These are phyloP conservation scores for Cercis canadensis DNA, from an alignment of 306 rosid species.

Conservation along the genomic window DNA sequence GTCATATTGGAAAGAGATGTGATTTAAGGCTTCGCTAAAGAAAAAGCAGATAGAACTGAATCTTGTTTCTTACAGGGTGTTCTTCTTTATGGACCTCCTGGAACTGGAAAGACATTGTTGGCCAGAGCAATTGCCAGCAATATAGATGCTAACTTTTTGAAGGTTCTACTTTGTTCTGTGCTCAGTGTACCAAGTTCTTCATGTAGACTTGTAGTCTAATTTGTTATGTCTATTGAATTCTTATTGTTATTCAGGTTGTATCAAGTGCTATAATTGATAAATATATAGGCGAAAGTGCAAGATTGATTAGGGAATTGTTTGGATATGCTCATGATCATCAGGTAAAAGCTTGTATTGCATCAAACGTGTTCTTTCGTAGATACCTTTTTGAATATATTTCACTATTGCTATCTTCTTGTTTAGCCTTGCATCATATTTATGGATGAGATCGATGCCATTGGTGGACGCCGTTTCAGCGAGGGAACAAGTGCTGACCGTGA, in stretches of 20 bases:
- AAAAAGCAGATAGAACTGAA: background rate
- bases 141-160: constrained; percentile 64
- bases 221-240: background rate
- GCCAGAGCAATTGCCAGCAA: constrained; percentile 72
- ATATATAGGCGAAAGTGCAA: constrained; percentile 67
- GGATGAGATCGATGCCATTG: constrained; percentile 74
- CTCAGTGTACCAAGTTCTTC: background rate
- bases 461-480: constrained; percentile 69
- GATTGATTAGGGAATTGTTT: constrained; percentile 68
- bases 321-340: constrained; percentile 72
- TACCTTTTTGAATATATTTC: constrained; percentile 11
- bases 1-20: background rate
- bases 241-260: constrained; percentile 44
- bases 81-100: constrained; percentile 71
- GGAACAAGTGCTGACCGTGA: constrained; percentile 74
- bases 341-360: constrained; percentile 30
- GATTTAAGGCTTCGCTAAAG: background rate
- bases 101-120: constrained; percentile 64
- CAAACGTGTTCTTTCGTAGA: background rate
- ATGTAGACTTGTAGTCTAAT: background rate
- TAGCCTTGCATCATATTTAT: constrained; percentile 72
- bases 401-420: background rate
- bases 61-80: constrained; percentile 49
- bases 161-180: constrained; percentile 36
- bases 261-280: constrained; percentile 68